Evolutionary conservation across 371 early-diverging fungal species (phyloP), one percentile per base, ranked within the genome.

Genomic region (Parasitella parasitica): DNA sequence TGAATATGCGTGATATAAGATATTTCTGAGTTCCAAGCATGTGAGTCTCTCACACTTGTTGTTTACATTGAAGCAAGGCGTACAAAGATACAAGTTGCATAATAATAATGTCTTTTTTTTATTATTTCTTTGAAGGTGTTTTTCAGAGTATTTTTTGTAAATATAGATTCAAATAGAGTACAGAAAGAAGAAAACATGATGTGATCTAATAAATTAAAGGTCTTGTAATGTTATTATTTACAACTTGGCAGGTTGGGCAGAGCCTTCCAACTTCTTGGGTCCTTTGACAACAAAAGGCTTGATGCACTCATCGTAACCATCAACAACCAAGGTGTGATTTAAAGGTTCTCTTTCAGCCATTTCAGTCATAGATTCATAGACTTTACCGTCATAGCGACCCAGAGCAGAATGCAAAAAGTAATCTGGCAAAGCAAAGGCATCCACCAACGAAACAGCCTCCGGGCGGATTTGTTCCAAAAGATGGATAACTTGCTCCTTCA

Each of bases 361-460:
- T 67, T 86, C 67, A 22, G 84, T 72, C 70, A 89, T 83, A 50
- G 81, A 69, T 62, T 91, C 90, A 63, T 94, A 94, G 8, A 89
- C 87, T 54, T 82, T 79, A 54, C 93, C 93, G 49, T 92, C 93
- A 16, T 73, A 81, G 13, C 86, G 79, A 37, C 91, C 94, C 8
- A 94, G 66, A 6, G 92, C 88, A 22, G 91, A 89, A 69, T 91
- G 86, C n/a, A 94, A 79, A 30, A 76, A 73, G 54, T 86, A 86
- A 49, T 94, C 94, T 2, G 92, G 83, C 20, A 91, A 73, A 48
- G 85, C 92, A 72, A 92, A 91, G 1, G 91, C 83, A 64, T 92
- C 93, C 4, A 91, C 92, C 9, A 92, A 72, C 0, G 87, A 77
- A 20, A 93, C 81, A 12, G 89, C 91, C 36, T 91, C 78, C 22